Evolutionary conservation across 2,329 filamentous ascomycete species (phyloP), one percentile per base, ranked within the genome.

Genomic region (Onygenales sp.): DNA sequence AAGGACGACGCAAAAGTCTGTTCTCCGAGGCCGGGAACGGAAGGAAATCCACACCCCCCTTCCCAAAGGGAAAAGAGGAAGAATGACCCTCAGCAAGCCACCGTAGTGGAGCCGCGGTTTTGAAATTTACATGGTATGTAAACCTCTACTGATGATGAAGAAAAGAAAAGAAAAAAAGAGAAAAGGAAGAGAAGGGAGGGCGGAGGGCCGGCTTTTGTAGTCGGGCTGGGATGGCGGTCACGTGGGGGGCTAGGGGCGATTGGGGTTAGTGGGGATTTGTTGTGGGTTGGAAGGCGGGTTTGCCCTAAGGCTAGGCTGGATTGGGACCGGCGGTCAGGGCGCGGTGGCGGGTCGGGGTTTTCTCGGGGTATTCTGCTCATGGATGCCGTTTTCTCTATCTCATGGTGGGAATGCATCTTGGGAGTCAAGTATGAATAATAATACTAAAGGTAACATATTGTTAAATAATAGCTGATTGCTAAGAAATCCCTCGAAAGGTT

Each of bases 81-180:
- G 21, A 71, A 75, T 68, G 75, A 71, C 66, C 70, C 74, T 76
- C 70, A 76, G 74, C 70, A 68, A 71, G 71, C 73, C 70, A 68
- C 53, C 61, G 61, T 69, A 63, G 69, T 69, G 70, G 71, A 74
- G 71, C 72, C 71, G 66, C 70, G 66, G 65, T 70, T 60, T 63
- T 66, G 67, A 71, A 73, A 73, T 72, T 70, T 72, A 70, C 70
- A 68, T 65, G 66, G 71, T 59, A 70, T 69, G 71, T 74, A 75
- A 74, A 74, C 72, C 71, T 67, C 72, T 75, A 75, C 72, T 75
- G 72, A 75, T 75, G 72, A 73, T 74, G 65, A 61, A 65, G 65
- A 69, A 68, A 62, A 54, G 63, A 67, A 68, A 64, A 60, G 67
- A 67, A 69, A 64, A 59, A 67, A 69, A 64, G 58, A 55, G 63